A percentile compares a stretch with the other conserved stretches of the same genome.
Conservation (phyloP, 441 rosid species). For the Pelargonium exstipulatum region DNA sequence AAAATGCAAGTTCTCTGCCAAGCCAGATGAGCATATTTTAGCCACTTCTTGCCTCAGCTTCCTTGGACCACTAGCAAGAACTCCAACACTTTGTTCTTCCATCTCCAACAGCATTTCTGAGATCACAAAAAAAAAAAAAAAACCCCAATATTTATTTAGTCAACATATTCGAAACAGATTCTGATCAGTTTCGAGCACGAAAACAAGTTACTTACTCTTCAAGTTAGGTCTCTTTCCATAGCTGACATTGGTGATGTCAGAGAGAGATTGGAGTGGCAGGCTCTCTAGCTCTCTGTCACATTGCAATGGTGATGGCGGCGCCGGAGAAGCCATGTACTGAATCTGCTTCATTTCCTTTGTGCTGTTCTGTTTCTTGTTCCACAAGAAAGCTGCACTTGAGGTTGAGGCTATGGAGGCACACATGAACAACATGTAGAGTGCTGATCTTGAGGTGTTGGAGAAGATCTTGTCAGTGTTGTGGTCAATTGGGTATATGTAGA, state of each 20-base stretch:
- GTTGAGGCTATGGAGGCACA: constrained; percentile 40
- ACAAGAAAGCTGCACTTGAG: constrained; percentile 44
- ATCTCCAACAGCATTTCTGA: constrained; percentile 40
- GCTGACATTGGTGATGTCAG: constrained; percentile 42
- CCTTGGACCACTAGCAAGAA: constrained; percentile 63
- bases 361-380: constrained; percentile 44
- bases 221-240: constrained; percentile 67
- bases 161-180: neutral
- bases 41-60: constrained; percentile 31
- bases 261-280: constrained; percentile 44
- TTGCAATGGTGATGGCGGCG: constrained; percentile 14
- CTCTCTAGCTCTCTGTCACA: constrained; percentile 55
- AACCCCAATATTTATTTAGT: neutral
- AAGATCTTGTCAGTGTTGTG: constrained; percentile 32
- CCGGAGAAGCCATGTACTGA: constrained; percentile 29
- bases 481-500: constrained; percentile 53
- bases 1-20: constrained; percentile 25
- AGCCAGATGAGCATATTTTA: constrained; percentile 23
- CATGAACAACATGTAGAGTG: constrained; percentile 37
- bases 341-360: constrained; percentile 25
- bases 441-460: constrained; percentile 23
- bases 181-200: neutral
- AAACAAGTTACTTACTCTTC: constrained; percentile 31
- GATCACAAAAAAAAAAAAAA: constrained; percentile 1
- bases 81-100: constrained; percentile 54